phyloP scores from a whole-genome alignment of 768 basidiomycete species.

The Hygrocybe coccinea region DNA sequence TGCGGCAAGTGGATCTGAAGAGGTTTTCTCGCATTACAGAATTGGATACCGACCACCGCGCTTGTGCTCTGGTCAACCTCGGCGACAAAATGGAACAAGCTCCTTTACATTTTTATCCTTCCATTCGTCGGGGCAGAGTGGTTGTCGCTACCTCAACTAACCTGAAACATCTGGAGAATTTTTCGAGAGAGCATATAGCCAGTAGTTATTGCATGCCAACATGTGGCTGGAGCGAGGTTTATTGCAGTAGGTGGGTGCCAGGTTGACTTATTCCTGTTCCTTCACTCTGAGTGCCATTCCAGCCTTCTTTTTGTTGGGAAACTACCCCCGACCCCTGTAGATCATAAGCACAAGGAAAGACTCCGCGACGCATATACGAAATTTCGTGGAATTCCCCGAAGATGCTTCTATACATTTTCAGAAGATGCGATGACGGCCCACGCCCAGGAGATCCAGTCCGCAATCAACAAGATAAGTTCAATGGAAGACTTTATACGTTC shows the following conservation, averaged over 20 bases:
- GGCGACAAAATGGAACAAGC: not conserved
- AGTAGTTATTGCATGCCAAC: not conserved
- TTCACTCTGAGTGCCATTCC: not conserved
- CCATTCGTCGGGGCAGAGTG: conserved; percentile 7
- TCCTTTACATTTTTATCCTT: conserved; percentile 6
- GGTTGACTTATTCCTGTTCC: not conserved
- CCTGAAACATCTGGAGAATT: conserved; percentile 4
- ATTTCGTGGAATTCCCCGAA: conserved; percentile 10
- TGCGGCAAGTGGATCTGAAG: not conserved
- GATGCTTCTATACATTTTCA: not conserved
- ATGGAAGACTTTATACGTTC: conserved; percentile 4
- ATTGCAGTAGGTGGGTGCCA: conserved; percentile 2
- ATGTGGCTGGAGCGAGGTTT: not conserved
- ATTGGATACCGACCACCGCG: conserved; percentile 1
- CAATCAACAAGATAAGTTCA: conserved; percentile 2
- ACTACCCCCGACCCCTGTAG: too few species aligned
- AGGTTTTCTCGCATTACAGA: conserved; percentile 1
- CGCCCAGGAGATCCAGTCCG: conserved; percentile 1
- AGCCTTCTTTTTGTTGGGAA: conserved; percentile 4
- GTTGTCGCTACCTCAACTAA: conserved; percentile 10
- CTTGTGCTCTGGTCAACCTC: conserved; percentile 13
- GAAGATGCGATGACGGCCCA: not conserved
- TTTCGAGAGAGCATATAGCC: not conserved
- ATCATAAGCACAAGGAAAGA: not conserved
- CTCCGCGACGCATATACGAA: not conserved